phyloP scores from a whole-genome alignment of 305 asterid genomes.

The Stenogyne calaminthoides region DNA sequence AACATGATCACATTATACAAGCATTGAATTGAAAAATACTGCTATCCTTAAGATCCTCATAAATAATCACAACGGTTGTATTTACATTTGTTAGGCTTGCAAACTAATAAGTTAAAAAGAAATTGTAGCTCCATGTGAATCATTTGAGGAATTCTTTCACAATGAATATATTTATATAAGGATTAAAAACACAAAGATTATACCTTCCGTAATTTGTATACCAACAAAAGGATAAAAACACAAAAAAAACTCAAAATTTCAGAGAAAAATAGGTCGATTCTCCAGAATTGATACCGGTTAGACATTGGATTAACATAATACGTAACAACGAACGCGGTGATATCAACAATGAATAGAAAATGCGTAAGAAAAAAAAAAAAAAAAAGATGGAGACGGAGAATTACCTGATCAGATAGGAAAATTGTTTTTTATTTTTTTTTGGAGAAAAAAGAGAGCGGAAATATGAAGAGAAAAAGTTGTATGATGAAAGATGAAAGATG shows the following conservation, averaged over 20 bases:
- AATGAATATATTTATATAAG: neutral
- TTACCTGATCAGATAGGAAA: slow-evolving; percentile 36
- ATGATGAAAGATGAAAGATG: neutral
- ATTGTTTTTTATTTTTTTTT: neutral
- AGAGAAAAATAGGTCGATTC: neutral
- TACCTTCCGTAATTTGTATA: slow-evolving; percentile 11
- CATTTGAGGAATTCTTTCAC: neutral
- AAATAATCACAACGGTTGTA: neutral
- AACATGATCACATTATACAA: neutral
- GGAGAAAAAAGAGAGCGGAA: slow-evolving; percentile 20
- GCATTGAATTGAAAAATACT: neutral
- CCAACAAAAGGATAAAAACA: neutral
- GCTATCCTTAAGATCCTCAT: neutral
- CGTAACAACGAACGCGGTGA: slow-evolving; percentile 2
- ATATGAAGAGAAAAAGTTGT: neutral
- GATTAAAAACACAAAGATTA: slow-evolving; percentile 15
- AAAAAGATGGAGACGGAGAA: slow-evolving; percentile 14
- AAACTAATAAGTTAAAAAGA: too few species aligned
- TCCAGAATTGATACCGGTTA: slow-evolving; percentile 4
- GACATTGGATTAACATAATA: slow-evolving; percentile 14
- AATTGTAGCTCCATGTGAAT: neutral
- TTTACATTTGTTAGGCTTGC: neutral
- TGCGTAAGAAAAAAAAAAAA: neutral
- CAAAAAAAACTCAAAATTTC: neutral
- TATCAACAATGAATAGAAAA: neutral